phyloP scores from a whole-genome alignment of 352 stramenopile genomes.

The Phytophthora pluvialis region DNA sequence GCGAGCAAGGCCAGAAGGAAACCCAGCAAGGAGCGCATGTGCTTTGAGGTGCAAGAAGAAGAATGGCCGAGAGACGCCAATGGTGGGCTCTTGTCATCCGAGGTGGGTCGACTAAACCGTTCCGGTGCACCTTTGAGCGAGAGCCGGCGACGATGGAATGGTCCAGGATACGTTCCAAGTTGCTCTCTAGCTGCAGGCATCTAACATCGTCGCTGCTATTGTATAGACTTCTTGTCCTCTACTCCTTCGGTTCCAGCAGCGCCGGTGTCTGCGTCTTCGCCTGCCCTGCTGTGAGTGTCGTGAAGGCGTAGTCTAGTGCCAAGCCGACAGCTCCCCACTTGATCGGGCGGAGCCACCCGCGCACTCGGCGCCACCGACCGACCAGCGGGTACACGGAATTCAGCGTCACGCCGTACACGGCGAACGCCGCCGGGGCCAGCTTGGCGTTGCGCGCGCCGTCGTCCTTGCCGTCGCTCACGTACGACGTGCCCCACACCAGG shows the following conservation, averaged over 20 bases:
- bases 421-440: conserved; percentile 33
- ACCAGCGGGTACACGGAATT: conserved; percentile 38
- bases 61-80: not conserved
- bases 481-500: conserved; percentile 33
- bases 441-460: conserved; percentile 29
- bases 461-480: conserved; percentile 26
- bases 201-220: not conserved
- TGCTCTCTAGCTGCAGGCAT: not conserved
- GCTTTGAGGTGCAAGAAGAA: not conserved
- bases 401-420: conserved; percentile 34
- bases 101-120: conserved; percentile 2
- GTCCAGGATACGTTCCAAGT: not conserved
- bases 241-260: conserved; percentile 17
- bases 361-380: conserved; percentile 33
- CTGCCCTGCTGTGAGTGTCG: conserved; percentile 11
- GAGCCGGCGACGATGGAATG: conserved; percentile 12
- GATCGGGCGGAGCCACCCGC: conserved; percentile 26
- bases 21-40: not conserved
- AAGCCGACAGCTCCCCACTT: conserved; percentile 36
- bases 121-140: conserved; percentile 17
- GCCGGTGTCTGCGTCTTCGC: conserved; percentile 15
- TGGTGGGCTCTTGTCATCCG: conserved; percentile 9
- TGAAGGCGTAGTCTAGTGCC: conserved; percentile 24
- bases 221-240: conserved; percentile 11
- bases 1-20: not conserved